A percentile compares a stretch with the other conserved stretches of the same genome.
These are phyloP conservation scores for Populus pruinosa DNA, from an alignment of 345 rosid genomes.

Conservation along the genomic window DNA sequence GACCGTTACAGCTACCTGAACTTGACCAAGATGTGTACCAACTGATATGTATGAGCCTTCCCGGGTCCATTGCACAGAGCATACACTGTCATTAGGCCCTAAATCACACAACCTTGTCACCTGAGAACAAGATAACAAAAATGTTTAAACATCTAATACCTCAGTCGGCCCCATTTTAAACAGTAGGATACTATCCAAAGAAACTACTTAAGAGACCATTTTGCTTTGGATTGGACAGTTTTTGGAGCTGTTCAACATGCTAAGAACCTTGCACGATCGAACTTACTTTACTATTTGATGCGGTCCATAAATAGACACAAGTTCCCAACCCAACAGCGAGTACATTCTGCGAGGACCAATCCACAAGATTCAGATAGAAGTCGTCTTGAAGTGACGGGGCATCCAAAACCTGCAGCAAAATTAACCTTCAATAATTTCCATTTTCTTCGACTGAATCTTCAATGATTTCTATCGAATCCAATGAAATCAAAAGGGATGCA, in stretches of 20 bases:
- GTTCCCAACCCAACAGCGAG: slow-evolving; percentile 96
- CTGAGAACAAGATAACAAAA: slow-evolving; percentile 30
- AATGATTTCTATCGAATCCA: background rate
- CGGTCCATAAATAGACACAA: slow-evolving; percentile 95
- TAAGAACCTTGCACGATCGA: background rate
- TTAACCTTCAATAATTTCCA: background rate
- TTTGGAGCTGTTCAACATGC: background rate
- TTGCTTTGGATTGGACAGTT: background rate
- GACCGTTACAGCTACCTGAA: slow-evolving; percentile 59
- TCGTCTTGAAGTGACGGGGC: slow-evolving; percentile 98
- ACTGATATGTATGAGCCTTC: slow-evolving; percentile 91
- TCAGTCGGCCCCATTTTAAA: background rate
- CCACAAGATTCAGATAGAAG: slow-evolving; percentile 91
- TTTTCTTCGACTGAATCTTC: background rate
- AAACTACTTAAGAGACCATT: background rate
- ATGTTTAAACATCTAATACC: background rate
- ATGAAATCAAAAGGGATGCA: background rate
- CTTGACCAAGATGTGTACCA: slow-evolving; percentile 81
- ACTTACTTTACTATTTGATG: slow-evolving; percentile 92
- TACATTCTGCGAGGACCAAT: slow-evolving; percentile 97
- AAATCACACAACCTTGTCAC: slow-evolving; percentile 91
- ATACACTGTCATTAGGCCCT: slow-evolving; percentile 81
- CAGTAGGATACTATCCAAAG: background rate
- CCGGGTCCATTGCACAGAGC: slow-evolving; percentile 92
- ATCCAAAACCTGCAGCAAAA: slow-evolving; percentile 74